Evolutionary conservation across 1,139 yeast genomes (phyloP).

Genomic region (Hyphopichia fennica): DNA sequence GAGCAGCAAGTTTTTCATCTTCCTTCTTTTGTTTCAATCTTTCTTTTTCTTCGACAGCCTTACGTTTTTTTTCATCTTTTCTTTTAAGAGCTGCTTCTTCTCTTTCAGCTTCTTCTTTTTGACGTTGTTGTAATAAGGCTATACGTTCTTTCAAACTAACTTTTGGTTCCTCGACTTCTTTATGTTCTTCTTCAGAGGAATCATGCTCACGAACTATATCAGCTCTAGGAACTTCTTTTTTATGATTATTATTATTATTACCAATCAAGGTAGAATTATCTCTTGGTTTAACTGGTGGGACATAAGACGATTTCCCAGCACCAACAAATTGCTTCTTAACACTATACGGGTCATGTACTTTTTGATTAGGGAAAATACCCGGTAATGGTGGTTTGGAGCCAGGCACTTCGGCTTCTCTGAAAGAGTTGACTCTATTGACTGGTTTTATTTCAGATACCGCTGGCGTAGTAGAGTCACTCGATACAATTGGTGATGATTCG

Average conservation of each 20-base stretch:
- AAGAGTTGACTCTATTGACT: background rate
- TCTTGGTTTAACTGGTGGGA: slow-evolving; percentile 45
- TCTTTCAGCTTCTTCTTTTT: slow-evolving; percentile 76
- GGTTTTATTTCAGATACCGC: slow-evolving; percentile 7
- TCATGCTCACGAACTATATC: slow-evolving; percentile 13
- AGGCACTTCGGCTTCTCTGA: slow-evolving; percentile 2
- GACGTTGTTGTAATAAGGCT: slow-evolving; percentile 77
- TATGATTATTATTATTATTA: slow-evolving; percentile 20
- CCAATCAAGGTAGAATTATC: slow-evolving; percentile 37
- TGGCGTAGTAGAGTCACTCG: slow-evolving; percentile 2
- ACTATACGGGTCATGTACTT: slow-evolving; percentile 41
- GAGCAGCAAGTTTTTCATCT: background rate
- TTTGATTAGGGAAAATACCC: slow-evolving; percentile 25
- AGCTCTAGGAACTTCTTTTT: slow-evolving; percentile 25
- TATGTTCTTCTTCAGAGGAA: slow-evolving; percentile 16
- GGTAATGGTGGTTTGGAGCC: slow-evolving; percentile 20
- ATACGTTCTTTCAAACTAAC: slow-evolving; percentile 86
- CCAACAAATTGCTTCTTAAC: slow-evolving; percentile 46
- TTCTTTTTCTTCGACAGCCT: slow-evolving; percentile 37
- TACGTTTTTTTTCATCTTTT: slow-evolving; percentile 55
- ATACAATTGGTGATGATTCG: slow-evolving; percentile 3
- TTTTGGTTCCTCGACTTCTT: slow-evolving; percentile 61
- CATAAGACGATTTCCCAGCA: slow-evolving; percentile 43
- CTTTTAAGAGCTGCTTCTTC: slow-evolving; percentile 61
- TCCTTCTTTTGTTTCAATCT: slow-evolving; percentile 14